These are phyloP conservation scores for Prototheca wickerhamii DNA, from an alignment of 163 green algal genomes.

Conservation along the genomic window DNA sequence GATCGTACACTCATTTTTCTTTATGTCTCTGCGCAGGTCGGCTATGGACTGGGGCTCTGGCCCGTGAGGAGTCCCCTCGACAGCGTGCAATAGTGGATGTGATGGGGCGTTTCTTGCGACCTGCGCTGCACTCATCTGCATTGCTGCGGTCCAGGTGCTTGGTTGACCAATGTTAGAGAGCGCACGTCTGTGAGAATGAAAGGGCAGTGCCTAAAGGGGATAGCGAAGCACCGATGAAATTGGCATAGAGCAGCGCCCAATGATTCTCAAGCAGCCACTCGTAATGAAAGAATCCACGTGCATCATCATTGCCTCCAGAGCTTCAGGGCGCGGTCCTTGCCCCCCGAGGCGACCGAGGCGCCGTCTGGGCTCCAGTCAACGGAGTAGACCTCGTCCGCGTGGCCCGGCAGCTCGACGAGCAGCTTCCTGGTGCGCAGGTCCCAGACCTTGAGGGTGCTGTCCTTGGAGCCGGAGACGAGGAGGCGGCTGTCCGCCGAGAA, in stretches of 20 bases:
- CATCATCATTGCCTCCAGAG: slow-evolving; percentile 76
- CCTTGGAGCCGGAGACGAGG: slow-evolving; percentile 83
- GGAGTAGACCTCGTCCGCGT: slow-evolving; percentile 95
- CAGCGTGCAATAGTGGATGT: neutral
- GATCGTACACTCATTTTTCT: too few species aligned
- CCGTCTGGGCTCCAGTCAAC: slow-evolving; percentile 95
- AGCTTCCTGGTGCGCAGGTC: slow-evolving; percentile 84
- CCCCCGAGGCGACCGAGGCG: slow-evolving; percentile 77
- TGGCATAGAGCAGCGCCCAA: too few species aligned
- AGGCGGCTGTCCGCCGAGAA: slow-evolving; percentile 81
- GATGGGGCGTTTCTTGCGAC: too few species aligned
- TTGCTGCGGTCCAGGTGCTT: too few species aligned
- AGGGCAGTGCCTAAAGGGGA: too few species aligned
- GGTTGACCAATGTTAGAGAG: too few species aligned
- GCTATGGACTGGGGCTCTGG: neutral
- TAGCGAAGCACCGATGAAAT: too few species aligned
- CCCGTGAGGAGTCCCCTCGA: neutral
- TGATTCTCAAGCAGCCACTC: neutral
- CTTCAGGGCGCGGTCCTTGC: slow-evolving; percentile 92
- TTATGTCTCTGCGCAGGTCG: too few species aligned
- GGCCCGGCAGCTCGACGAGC: slow-evolving; percentile 88
- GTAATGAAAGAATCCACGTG: neutral
- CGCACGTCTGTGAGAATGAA: too few species aligned
- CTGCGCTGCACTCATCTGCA: too few species aligned
- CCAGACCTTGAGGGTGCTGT: slow-evolving; percentile 98